These are phyloP conservation scores for Diplocarpon rosae DNA, from an alignment of 2,329 filamentous ascomycete genomes.

Conservation along the genomic window DNA sequence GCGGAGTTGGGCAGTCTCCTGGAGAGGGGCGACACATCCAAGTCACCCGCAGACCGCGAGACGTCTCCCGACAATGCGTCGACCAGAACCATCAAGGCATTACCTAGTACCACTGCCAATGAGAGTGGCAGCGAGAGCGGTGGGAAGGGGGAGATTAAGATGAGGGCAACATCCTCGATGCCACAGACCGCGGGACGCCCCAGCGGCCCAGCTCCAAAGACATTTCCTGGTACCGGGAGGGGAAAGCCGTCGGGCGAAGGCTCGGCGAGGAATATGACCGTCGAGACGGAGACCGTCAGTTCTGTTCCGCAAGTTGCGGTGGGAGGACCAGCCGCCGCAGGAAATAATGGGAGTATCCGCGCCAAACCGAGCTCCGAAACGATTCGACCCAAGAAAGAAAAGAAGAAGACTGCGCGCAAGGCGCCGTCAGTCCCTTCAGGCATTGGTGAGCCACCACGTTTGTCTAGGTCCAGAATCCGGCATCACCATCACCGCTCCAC, in stretches of 20 bases:
- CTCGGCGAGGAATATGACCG: constrained; percentile 85
- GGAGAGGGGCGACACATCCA: constrained; percentile 37
- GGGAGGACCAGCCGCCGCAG: constrained; percentile 52
- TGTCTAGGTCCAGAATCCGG: constrained; percentile 28
- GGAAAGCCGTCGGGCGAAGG: constrained; percentile 57
- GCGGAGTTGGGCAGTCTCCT: constrained; percentile 36
- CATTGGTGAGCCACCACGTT: constrained; percentile 50
- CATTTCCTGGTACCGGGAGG: constrained; percentile 55
- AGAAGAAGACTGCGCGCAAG: constrained; percentile 70
- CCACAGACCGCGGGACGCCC: constrained; percentile 37
- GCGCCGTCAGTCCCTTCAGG: constrained; percentile 58
- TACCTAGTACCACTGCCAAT: constrained; percentile 31
- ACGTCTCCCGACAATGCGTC: constrained; percentile 22
- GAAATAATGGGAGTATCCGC: constrained; percentile 62
- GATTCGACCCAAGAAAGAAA: constrained; percentile 87
- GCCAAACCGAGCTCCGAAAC: constrained; percentile 91
- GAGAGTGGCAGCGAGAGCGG: constrained; percentile 56
- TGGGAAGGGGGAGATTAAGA: constrained; percentile 38
- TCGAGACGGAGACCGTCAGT: constrained; percentile 91
- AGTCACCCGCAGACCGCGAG: constrained; percentile 34
- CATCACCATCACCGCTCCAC: constrained; percentile 30
- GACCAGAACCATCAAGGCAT: constrained; percentile 34
- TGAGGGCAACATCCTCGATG: constrained; percentile 28
- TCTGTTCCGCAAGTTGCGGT: constrained; percentile 79
- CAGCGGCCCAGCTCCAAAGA: constrained; percentile 48